These are phyloP conservation scores for Miamiensis avidus DNA, from an alignment of 169 alveolate genomes.

Conservation along the genomic window DNA sequence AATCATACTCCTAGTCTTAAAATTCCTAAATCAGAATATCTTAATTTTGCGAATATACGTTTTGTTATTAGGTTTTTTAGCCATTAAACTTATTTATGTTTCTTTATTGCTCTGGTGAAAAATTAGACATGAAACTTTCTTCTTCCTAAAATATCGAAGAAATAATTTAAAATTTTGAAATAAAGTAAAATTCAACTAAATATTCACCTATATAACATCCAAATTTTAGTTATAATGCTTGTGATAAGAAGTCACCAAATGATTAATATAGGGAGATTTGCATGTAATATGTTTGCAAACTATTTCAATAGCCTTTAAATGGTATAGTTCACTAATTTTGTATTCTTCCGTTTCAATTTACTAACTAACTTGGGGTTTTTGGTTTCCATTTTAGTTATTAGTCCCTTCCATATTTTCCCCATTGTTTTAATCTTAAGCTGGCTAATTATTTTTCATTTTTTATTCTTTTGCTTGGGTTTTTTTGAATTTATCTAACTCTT, in stretches of 20 bases:
- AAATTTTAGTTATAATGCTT: constrained; percentile 43
- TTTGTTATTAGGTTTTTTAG: no score
- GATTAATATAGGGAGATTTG: constrained; percentile 41
- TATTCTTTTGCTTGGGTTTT: background rate
- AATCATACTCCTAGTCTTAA: no score
- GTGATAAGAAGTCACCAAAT: constrained; percentile 41
- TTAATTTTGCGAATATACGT: no score
- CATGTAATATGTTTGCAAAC: constrained; percentile 34
- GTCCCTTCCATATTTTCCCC: background rate
- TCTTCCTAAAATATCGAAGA: no score
- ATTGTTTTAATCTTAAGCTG: background rate
- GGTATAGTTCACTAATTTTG: constrained; percentile 33
- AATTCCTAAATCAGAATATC: no score
- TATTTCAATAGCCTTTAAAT: constrained; percentile 41
- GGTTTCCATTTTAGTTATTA: background rate
- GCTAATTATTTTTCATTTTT: background rate
- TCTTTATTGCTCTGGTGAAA: no score
- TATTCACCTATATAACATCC: constrained; percentile 16
- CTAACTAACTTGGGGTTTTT: background rate
- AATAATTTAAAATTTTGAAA: no score
- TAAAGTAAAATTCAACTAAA: no score
- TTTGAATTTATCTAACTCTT: constrained; percentile 35
- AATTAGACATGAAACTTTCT: no score
- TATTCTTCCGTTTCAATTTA: constrained; percentile 29
- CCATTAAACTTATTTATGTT: no score